Evolutionary conservation across 306 rosid species (phyloP).

Genomic region (Amphicarpaea edgeworthii): DNA sequence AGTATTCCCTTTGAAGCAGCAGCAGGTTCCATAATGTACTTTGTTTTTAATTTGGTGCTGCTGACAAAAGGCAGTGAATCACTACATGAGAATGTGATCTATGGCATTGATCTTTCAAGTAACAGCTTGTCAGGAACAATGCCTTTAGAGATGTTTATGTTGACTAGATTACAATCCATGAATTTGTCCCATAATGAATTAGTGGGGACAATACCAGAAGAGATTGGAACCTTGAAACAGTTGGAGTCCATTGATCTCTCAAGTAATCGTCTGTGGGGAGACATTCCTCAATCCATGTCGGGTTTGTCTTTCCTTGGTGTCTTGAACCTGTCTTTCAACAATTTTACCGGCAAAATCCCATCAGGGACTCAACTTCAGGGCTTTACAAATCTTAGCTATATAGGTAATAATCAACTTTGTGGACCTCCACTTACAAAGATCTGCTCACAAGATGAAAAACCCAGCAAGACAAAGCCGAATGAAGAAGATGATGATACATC

Average conservation of each 20-base stretch:
- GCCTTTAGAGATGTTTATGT: background rate
- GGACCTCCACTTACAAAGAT: background rate
- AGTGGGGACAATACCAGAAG: background rate
- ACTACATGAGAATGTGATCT: background rate
- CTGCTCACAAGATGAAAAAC: background rate
- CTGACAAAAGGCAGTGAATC: background rate
- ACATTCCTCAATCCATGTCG: background rate
- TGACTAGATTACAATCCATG: background rate
- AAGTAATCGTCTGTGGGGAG: background rate
- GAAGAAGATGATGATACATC: background rate
- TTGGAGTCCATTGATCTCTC: background rate
- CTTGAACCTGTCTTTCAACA: background rate
- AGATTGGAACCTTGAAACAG: background rate
- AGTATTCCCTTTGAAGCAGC: background rate
- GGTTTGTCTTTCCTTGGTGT: background rate
- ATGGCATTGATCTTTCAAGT: background rate
- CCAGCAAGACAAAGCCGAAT: background rate
- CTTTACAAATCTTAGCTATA: background rate
- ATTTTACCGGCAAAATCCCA: background rate
- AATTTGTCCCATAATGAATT: conserved; percentile 1
- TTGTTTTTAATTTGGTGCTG: background rate
- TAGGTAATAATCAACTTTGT: background rate
- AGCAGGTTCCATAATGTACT: background rate
- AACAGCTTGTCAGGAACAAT: background rate
- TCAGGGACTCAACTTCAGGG: background rate